Base-by-base conservation (phyloP, 208 protist species). In the Leishmania gerbilli region DNA sequence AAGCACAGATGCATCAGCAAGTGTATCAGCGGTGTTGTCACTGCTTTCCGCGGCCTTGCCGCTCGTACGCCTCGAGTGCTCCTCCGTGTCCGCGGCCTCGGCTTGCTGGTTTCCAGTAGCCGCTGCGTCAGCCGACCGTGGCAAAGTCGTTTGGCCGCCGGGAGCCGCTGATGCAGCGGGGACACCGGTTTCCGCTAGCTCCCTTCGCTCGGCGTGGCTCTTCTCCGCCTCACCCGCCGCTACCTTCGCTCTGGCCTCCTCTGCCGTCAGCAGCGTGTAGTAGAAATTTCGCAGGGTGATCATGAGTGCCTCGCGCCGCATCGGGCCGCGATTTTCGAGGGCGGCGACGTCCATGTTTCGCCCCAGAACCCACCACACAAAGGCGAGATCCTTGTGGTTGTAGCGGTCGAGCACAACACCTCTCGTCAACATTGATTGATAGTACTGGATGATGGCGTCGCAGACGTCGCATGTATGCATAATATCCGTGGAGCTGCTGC, bases 351-450 rank as follows among this genome's bases (percentile, higher is more conserved):
- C 84, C 93, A 96, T 96, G 77, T 96, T 89, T 24, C 86, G 84
- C 11, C 90, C 89, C n/a, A 96, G 72, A 34, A 96, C 93, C 93
- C 93, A 96, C 89, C 91, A 95, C 55, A 89, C 88, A 86, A 96
- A 96, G 62, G 86, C 89, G 56, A 96, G 79, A 67, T 95, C 91
- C 79, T 96, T 96, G 74, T 93, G 82, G 77, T 90, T 96, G 82
- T 93, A 94, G n/a, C 91, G 87, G 71, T 96, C 93, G 40, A 96
- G 79, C 47, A 96, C 91, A 31, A 96, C 90, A 79, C 91, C 93
- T 71, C 93, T 89, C 0, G 87, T 90, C 7, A 96, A 83, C 55
- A 96, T 85, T 2, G 89, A 93, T 78, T 96, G 93, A 77, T 91
- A 96, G 79, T 96, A 94, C 37, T 87, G 71, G n/a, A 90, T 80